Percentiles rank a stretch among this genome's conserved stretches.
Conservation (phyloP, 257 asterid genomes). For the Ligustrum vulgare region DNA sequence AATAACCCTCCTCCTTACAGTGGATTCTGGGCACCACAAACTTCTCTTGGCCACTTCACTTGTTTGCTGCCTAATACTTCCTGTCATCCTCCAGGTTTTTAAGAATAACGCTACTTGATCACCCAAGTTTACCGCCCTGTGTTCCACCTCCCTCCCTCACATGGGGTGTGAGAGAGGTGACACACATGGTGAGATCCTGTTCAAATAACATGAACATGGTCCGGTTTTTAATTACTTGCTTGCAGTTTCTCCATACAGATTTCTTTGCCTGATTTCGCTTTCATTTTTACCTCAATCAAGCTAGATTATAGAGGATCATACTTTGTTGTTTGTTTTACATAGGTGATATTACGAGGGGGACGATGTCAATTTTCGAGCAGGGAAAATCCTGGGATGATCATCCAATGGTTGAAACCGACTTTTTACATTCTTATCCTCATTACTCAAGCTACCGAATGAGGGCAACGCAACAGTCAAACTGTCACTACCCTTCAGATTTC, state of each 20-base stretch:
- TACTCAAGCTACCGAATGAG: constrained; percentile 20
- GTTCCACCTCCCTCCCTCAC: no score
- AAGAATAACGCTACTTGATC: no score
- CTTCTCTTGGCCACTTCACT: constrained; percentile 42
- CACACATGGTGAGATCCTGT: no score
- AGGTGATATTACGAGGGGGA: constrained; percentile 54
- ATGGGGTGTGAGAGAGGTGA: no score
- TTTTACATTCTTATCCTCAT: constrained; percentile 20
- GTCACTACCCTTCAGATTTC: constrained; percentile 37
- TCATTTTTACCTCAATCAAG: background rate
- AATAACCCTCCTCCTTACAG: constrained; percentile 11
- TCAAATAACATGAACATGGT: no score
- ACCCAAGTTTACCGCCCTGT: no score
- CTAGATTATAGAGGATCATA: no score
- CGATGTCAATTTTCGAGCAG: constrained; percentile 47
- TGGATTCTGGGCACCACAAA: constrained; percentile 44
- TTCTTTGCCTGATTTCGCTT: background rate
- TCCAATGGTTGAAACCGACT: constrained; percentile 25
- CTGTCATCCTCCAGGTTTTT: background rate
- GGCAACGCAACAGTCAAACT: constrained; percentile 33
- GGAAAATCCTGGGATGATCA: constrained; percentile 38
- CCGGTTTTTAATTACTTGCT: no score
- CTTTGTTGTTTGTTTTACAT: constrained; percentile 9
- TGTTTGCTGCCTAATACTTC: constrained; percentile 28
- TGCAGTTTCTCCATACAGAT: background rate